A percentile compares a stretch with the other conserved stretches of the same genome.
Conservation (phyloP, 208 protist species). For the Dictyostelium gargantuum region DNA sequence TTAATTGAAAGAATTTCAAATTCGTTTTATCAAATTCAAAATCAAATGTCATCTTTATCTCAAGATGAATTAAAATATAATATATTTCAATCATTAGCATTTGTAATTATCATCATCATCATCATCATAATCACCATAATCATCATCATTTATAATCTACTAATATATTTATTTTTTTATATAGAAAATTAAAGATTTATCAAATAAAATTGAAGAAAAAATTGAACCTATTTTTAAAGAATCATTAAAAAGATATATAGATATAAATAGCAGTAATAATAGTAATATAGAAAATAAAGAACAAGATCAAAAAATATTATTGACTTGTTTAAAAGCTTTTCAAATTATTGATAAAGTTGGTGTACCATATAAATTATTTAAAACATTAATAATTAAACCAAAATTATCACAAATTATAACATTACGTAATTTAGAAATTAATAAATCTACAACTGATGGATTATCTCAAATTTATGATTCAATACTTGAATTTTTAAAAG, state of each 20-base stretch:
- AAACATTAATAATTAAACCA: constrained; percentile 14
- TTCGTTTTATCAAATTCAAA: constrained; percentile 58
- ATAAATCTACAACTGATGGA: constrained; percentile 21
- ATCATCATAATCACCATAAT: no score
- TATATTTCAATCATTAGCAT: constrained; percentile 1
- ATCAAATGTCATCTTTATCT: constrained; percentile 33
- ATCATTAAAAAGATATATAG: background rate
- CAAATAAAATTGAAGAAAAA: constrained; percentile 21
- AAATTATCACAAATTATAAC: constrained; percentile 5
- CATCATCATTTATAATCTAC: background rate
- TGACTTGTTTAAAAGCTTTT: background rate
- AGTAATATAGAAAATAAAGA: background rate
- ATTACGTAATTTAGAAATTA: constrained; percentile 13
- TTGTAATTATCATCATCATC: background rate
- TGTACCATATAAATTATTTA: constrained; percentile 34
- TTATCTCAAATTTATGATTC: background rate
- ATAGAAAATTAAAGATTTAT: constrained; percentile 44
- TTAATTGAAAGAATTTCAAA: constrained; percentile 52
- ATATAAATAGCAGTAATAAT: background rate
- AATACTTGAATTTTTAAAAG: background rate
- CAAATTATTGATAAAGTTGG: constrained; percentile 22
- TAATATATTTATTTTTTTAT: background rate
- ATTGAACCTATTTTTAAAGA: constrained; percentile 57
- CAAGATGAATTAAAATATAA: constrained; percentile 10
- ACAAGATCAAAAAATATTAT: background rate